A percentile compares a stretch with the other conserved stretches of the same genome.
These are phyloP conservation scores for Galerina marginata DNA, from an alignment of 768 basidiomycete species.

Conservation along the genomic window DNA sequence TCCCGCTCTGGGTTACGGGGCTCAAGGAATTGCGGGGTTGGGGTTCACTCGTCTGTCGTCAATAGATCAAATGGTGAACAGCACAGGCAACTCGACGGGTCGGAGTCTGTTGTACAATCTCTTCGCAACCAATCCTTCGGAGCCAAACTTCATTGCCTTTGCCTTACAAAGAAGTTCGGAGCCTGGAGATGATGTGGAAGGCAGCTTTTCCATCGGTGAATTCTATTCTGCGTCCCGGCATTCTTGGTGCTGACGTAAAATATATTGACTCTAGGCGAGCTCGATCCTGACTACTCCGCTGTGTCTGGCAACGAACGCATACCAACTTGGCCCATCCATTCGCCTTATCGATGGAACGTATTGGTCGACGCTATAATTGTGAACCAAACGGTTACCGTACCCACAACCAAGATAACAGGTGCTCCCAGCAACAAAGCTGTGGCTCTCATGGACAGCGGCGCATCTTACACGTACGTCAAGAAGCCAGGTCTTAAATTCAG, in stretches of 20 bases:
- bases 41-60: constrained; percentile 81
- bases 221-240: neutral
- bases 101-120: constrained; percentile 78
- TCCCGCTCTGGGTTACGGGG: constrained; percentile 74
- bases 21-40: constrained; percentile 73
- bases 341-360: constrained; percentile 77
- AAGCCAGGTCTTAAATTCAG: neutral
- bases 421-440: constrained; percentile 78
- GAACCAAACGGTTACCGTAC: constrained; percentile 52
- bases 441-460: constrained; percentile 78
- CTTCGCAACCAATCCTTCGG: constrained; percentile 67
- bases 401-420: constrained; percentile 57
- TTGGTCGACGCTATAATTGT: constrained; percentile 76
- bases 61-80: constrained; percentile 66
- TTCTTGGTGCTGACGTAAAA: neutral
- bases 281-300: constrained; percentile 63
- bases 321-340: constrained; percentile 71
- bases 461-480: constrained; percentile 72
- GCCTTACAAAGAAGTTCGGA: constrained; percentile 65
- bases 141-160: constrained; percentile 85
- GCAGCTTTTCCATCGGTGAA: constrained; percentile 74
- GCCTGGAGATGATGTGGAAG: constrained; percentile 55
- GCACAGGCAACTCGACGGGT: constrained; percentile 62
- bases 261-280: constrained; percentile 55
- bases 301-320: constrained; percentile 65